Percentiles rank a stretch among this genome's conserved stretches.
Conservation (phyloP, 805 yeast species). For the Starmerella apis region DNA sequence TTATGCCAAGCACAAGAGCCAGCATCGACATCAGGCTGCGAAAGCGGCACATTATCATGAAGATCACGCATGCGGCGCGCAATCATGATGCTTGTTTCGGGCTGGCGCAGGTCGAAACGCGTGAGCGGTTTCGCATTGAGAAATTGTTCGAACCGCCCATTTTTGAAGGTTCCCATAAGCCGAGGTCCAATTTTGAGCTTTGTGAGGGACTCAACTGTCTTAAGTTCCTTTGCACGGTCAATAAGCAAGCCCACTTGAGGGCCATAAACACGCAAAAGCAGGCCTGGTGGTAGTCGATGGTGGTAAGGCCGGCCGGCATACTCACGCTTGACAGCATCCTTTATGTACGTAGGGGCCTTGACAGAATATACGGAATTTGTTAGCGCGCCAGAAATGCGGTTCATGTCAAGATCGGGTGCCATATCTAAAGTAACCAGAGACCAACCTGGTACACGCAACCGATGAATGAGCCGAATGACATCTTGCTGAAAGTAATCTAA, state of each 20-base stretch:
- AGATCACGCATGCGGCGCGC: slow-evolving; percentile 95
- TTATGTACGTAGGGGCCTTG: slow-evolving; percentile 40
- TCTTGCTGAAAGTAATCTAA: slow-evolving; percentile 78
- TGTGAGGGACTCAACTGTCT: slow-evolving; percentile 61
- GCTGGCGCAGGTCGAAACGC: slow-evolving; percentile 60
- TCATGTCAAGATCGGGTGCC: slow-evolving; percentile 41
- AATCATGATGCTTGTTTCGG: slow-evolving; percentile 67
- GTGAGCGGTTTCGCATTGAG: slow-evolving; percentile 71
- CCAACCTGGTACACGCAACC: slow-evolving; percentile 71
- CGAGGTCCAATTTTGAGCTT: slow-evolving; percentile 76
- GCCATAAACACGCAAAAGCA: slow-evolving; percentile 78
- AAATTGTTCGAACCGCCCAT: slow-evolving; percentile 92
- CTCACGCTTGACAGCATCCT: slow-evolving; percentile 31
- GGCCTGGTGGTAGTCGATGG: slow-evolving; percentile 41
- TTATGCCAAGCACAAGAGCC: slow-evolving; percentile 65
- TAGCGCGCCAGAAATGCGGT: slow-evolving; percentile 80
- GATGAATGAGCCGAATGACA: slow-evolving; percentile 51
- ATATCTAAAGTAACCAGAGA: slow-evolving; percentile 39
- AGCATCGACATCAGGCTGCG: slow-evolving; percentile 41
- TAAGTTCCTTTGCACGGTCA: slow-evolving; percentile 73
- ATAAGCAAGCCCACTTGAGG: slow-evolving; percentile 75
- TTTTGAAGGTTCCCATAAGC: slow-evolving; percentile 75
- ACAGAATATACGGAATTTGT: slow-evolving; percentile 82
- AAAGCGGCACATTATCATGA: slow-evolving; percentile 66
- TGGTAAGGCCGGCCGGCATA: slow-evolving; percentile 27